Conservation (phyloP, 2,329 filamentous ascomycete genomes). For the Leptographium galeiforme region DNA sequence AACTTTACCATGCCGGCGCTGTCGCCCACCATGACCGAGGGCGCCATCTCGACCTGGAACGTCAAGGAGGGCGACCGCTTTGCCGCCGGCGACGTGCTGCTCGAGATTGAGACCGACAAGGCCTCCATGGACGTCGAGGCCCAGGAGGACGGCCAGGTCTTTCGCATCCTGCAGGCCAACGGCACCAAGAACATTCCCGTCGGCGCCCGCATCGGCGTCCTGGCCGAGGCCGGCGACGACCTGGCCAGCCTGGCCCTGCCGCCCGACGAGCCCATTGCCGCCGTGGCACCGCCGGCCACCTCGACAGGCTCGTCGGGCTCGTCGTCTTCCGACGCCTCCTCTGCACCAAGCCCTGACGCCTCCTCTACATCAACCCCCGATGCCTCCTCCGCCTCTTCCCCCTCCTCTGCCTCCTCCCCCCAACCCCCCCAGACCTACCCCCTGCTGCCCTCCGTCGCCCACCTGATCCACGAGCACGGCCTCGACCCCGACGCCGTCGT, state of each 20-base stretch:
- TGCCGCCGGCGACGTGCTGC: conserved; percentile 68
- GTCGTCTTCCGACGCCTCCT: conserved; percentile 13
- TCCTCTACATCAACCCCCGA: too few species aligned
- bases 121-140: conserved; percentile 91
- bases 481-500: conserved; percentile 57
- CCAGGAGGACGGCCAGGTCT: conserved; percentile 74
- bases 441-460: conserved; percentile 69
- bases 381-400: not conserved
- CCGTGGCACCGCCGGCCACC: not conserved
- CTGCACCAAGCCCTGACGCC: too few species aligned
- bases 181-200: conserved; percentile 68
- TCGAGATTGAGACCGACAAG: conserved; percentile 92
- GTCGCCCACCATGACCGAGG: conserved; percentile 88
- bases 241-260: conserved; percentile 61
- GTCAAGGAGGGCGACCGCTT: conserved; percentile 80
- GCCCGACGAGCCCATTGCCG: conserved; percentile 39
- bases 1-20: conserved; percentile 88
- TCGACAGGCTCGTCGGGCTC: not conserved
- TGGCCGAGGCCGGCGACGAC: conserved; percentile 73
- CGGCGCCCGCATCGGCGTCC: conserved; percentile 67
- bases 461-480: conserved; percentile 67
- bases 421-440: conserved; percentile 53
- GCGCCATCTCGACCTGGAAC: conserved; percentile 74
- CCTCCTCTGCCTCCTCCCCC: conserved; percentile 19
- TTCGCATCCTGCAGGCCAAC: conserved; percentile 66